phyloP scores from a whole-genome alignment of 345 rosid species.

The Hirschfeldia incana region DNA sequence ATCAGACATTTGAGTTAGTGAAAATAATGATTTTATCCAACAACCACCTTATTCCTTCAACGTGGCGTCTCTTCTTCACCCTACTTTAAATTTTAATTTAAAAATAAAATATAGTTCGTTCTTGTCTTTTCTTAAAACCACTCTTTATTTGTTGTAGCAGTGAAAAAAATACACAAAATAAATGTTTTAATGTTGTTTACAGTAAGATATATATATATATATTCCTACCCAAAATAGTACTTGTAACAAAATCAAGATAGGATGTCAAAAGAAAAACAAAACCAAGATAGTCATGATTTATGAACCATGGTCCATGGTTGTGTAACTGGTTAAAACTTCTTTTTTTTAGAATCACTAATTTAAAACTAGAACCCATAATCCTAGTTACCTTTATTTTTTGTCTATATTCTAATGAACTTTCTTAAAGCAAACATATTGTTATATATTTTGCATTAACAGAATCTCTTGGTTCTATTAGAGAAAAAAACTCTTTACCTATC shows the following conservation, averaged over 20 bases:
- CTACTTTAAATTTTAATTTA: background rate
- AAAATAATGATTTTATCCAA: conserved; percentile 23
- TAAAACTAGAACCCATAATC: background rate
- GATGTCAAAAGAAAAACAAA: too few species aligned
- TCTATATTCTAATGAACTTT: background rate
- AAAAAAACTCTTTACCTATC: background rate
- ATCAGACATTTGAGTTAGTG: conserved; percentile 23
- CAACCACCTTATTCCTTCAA: conserved; percentile 15
- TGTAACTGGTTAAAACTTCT: background rate
- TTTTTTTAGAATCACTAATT: background rate
- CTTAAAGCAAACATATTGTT: background rate
- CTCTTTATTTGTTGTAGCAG: background rate
- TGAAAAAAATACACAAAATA: background rate
- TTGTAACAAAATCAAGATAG: background rate
- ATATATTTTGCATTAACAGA: background rate
- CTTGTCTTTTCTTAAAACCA: background rate
- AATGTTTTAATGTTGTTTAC: background rate
- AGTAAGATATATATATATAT: background rate
- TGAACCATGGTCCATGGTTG: background rate
- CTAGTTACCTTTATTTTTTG: background rate
- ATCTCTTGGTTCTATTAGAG: conserved; percentile 25
- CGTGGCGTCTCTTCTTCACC: conserved; percentile 18
- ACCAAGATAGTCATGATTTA: background rate
- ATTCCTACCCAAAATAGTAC: background rate
- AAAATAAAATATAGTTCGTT: background rate